These are phyloP conservation scores for Fusarium proliferatum DNA, from an alignment of 2,329 filamentous ascomycete species.

Conservation along the genomic window DNA sequence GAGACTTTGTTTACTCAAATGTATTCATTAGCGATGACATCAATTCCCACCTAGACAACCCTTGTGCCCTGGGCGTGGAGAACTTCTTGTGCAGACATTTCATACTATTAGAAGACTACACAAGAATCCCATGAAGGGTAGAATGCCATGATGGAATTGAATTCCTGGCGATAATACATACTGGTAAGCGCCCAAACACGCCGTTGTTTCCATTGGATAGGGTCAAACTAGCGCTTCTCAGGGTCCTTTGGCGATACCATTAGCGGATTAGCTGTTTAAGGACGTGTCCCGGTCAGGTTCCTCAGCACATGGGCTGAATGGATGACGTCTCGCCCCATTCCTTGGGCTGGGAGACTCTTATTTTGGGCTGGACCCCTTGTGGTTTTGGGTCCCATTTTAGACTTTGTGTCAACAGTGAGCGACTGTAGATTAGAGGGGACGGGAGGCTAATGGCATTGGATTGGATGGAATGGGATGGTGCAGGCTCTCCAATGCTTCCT, in stretches of 20 bases:
- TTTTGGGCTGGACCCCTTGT: slow-evolving; percentile 16
- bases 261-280: slow-evolving; percentile 15
- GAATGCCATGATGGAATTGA: neutral
- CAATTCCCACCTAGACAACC: too few relatives aligned
- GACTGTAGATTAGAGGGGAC: neutral
- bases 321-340: slow-evolving; percentile 33
- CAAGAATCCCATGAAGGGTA: neutral
- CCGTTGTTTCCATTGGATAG: slow-evolving; percentile 5
- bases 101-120: neutral
- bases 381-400: slow-evolving; percentile 12
- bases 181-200: slow-evolving; percentile 5
- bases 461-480: neutral
- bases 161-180: neutral
- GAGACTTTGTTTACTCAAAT: neutral
- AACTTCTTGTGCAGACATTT: neutral
- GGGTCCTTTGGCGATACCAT: slow-evolving; percentile 24
- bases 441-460: neutral
- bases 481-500: neutral
- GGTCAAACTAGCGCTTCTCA: slow-evolving; percentile 29
- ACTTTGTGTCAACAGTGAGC: slow-evolving; percentile 12
- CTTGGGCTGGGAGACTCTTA: slow-evolving; percentile 27
- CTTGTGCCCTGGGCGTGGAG: neutral
- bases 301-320: slow-evolving; percentile 17
- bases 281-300: slow-evolving; percentile 23
- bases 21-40: neutral